Percentiles rank a stretch among this genome's conserved stretches.
Evolutionary conservation across 1,139 yeast genomes (phyloP).

Genomic region (Scheffersomyces stambukii): DNA sequence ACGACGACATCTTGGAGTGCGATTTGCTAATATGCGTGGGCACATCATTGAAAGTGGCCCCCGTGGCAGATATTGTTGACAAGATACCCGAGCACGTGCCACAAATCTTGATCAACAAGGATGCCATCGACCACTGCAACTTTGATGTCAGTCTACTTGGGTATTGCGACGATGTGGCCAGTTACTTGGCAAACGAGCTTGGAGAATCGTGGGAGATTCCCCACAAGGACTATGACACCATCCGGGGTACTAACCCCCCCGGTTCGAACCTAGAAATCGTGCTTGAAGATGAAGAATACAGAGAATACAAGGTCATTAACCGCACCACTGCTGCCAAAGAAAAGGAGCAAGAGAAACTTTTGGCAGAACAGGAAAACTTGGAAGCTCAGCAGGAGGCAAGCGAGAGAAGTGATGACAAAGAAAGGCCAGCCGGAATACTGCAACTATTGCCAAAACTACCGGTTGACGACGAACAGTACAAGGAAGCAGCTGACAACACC

Average conservation of each 20-base stretch:
- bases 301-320: constrained; percentile 18
- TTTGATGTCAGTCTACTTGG: constrained; percentile 83
- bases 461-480: constrained; percentile 2
- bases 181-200: constrained; percentile 54
- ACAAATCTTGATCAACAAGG: constrained; percentile 77
- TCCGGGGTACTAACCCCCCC: constrained; percentile 15
- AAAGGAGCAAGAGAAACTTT: neutral
- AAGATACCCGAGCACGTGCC: constrained; percentile 69
- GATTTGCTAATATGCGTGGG: constrained; percentile 87
- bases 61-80: constrained; percentile 91
- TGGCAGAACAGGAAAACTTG: neutral
- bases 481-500: constrained; percentile 1
- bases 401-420: neutral
- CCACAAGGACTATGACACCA: constrained; percentile 37
- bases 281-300: constrained; percentile 19
- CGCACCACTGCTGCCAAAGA: no score
- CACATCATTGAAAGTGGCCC: constrained; percentile 91
- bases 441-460: no score
- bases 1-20: constrained; percentile 58
- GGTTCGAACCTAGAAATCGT: constrained; percentile 17
- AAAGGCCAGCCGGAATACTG: neutral
- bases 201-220: constrained; percentile 58
- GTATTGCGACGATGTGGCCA: constrained; percentile 82
- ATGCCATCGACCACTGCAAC: constrained; percentile 71
- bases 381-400: constrained; percentile 1